A percentile compares a stretch with the other conserved stretches of the same genome.
phyloP scores from a whole-genome alignment of 2,329 filamentous ascomycete genomes.

The Colletotrichum eremochloae region DNA sequence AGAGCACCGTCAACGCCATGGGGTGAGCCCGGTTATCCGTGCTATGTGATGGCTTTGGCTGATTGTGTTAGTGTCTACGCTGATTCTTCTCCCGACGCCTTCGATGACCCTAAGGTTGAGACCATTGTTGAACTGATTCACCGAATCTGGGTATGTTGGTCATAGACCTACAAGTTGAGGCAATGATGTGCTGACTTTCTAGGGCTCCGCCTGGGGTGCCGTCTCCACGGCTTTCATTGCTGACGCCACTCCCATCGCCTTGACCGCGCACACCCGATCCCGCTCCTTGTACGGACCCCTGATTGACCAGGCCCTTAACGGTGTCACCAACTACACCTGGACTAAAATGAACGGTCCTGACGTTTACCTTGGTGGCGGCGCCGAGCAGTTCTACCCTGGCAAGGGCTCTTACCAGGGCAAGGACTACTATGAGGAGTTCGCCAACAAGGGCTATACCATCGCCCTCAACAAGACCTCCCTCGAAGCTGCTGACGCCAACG shows the following conservation, averaged over 20 bases:
- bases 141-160: slow-evolving; percentile 71
- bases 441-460: slow-evolving; percentile 78
- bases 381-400: slow-evolving; percentile 81
- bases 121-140: slow-evolving; percentile 84
- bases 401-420: slow-evolving; percentile 75
- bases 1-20: slow-evolving; percentile 85
- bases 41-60: neutral
- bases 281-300: slow-evolving; percentile 78
- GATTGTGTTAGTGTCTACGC: slow-evolving; percentile 70
- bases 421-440: slow-evolving; percentile 85
- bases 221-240: slow-evolving; percentile 86
- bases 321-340: slow-evolving; percentile 85
- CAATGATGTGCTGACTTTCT: neutral
- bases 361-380: slow-evolving; percentile 86
- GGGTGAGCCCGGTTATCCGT: slow-evolving; percentile 58
- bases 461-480: slow-evolving; percentile 82
- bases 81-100: slow-evolving; percentile 78
- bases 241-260: slow-evolving; percentile 84
- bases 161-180: neutral
- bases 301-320: slow-evolving; percentile 82
- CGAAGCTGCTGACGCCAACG: slow-evolving; percentile 65
- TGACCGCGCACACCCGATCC: slow-evolving; percentile 79
- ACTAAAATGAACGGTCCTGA: slow-evolving; percentile 80
- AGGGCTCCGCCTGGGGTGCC: slow-evolving; percentile 70
- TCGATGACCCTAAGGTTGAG: slow-evolving; percentile 90